These are phyloP conservation scores for Raffaelea ambrosiae DNA, from an alignment of 2,329 filamentous ascomycete species.

Conservation along the genomic window DNA sequence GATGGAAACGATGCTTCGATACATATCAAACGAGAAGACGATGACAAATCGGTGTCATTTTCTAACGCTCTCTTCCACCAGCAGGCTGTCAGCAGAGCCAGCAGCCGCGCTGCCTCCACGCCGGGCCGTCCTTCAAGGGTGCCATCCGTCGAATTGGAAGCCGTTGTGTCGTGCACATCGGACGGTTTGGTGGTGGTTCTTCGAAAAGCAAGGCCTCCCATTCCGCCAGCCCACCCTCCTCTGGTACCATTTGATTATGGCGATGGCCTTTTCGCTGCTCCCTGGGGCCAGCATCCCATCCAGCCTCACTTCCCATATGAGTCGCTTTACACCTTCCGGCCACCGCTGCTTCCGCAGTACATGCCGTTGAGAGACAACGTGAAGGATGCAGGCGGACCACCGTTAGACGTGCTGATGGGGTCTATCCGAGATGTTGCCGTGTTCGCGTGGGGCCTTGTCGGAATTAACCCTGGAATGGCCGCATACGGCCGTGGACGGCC, in stretches of 20 bases:
- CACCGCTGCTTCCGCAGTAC: slow-evolving; percentile 32
- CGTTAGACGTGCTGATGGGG: slow-evolving; percentile 59
- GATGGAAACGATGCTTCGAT: neutral
- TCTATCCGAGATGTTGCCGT: slow-evolving; percentile 78
- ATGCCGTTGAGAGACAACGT: slow-evolving; percentile 35
- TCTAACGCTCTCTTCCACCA: neutral
- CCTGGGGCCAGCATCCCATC: slow-evolving; percentile 66
- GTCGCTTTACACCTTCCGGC: slow-evolving; percentile 33
- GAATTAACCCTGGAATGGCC: slow-evolving; percentile 69
- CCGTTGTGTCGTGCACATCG: slow-evolving; percentile 84
- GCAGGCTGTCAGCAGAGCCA: neutral
- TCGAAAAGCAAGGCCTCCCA: slow-evolving; percentile 61
- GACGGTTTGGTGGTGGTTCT: slow-evolving; percentile 79
- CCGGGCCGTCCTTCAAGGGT: slow-evolving; percentile 18
- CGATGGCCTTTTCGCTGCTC: slow-evolving; percentile 67
- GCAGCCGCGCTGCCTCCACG: neutral
- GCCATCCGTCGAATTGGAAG: slow-evolving; percentile 64
- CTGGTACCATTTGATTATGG: slow-evolving; percentile 36
- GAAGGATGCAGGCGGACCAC: slow-evolving; percentile 42
- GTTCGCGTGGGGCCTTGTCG: slow-evolving; percentile 77
- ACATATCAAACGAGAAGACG: slow-evolving; percentile 11
- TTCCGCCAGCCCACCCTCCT: slow-evolving; percentile 49
- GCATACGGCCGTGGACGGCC: slow-evolving; percentile 55
- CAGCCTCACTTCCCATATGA: slow-evolving; percentile 34
- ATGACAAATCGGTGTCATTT: slow-evolving; percentile 3